phyloP scores from a whole-genome alignment of 192 early-diverging fungal species.

The Coemansia sp. region DNA sequence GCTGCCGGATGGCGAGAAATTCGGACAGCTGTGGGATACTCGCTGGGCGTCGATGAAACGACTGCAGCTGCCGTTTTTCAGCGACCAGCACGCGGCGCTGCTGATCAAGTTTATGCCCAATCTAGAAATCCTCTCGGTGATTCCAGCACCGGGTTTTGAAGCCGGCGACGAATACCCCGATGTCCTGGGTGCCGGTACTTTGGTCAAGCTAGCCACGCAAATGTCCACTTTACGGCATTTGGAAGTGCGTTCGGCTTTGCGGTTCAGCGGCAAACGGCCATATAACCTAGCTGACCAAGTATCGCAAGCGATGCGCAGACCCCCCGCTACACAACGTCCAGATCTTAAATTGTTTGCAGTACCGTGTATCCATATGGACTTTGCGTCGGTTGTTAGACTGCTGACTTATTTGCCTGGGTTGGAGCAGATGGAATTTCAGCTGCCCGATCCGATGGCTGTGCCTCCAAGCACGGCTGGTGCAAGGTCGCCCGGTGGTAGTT shows the following conservation, averaged over 20 bases:
- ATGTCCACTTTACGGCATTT: constrained; percentile 42
- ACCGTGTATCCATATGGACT: constrained; percentile 49
- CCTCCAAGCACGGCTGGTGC: neutral
- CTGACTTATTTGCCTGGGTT: constrained; percentile 40
- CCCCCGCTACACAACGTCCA: constrained; percentile 26
- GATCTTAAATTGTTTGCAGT: constrained; percentile 45
- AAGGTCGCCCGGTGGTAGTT: neutral
- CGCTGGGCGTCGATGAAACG: constrained; percentile 45
- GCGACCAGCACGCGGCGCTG: constrained; percentile 46
- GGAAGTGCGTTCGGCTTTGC: constrained; percentile 48
- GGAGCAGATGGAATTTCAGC: constrained; percentile 53
- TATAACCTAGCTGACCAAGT: constrained; percentile 43
- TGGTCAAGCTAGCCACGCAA: constrained; percentile 44
- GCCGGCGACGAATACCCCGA: constrained; percentile 54
- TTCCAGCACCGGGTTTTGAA: constrained; percentile 46
- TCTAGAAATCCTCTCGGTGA: constrained; percentile 49
- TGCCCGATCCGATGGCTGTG: constrained; percentile 40
- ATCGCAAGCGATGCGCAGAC: constrained; percentile 29
- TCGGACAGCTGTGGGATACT: constrained; percentile 53
- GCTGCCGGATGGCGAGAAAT: constrained; percentile 50
- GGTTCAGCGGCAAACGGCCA: constrained; percentile 39
- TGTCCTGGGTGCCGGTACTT: constrained; percentile 20
- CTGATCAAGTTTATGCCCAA: constrained; percentile 53
- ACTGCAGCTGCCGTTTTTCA: constrained; percentile 53
- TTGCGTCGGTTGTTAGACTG: constrained; percentile 35